Conservation (phyloP, 306 rosid genomes). For the Echinosophora koreensis region DNA sequence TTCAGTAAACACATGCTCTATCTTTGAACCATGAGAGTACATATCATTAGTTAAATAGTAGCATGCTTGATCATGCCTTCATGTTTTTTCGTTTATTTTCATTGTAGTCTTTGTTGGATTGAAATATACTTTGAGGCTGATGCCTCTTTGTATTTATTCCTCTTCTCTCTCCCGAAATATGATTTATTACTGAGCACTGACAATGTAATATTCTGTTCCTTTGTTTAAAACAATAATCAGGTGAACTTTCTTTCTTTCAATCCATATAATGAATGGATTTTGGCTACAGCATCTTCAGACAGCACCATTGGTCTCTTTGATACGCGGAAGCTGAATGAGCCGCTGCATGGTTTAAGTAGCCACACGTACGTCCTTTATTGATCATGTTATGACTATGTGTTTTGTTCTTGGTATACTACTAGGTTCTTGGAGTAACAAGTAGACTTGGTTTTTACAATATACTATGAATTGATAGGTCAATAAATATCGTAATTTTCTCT, state of each 20-base stretch:
- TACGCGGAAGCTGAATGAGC: constrained; percentile 71
- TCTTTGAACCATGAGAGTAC: neutral
- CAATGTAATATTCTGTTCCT: constrained; percentile 11
- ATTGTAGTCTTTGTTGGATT: neutral
- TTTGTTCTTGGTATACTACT: neutral
- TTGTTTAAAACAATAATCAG: constrained; percentile 49
- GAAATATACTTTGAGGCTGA: neutral
- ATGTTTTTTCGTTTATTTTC: constrained; percentile 26
- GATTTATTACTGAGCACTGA: constrained; percentile 19
- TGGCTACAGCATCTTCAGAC: constrained; percentile 98
- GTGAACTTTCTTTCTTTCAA: constrained; percentile 90
- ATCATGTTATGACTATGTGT: neutral
- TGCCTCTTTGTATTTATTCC: neutral
- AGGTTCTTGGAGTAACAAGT: neutral
- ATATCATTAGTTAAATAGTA: neutral
- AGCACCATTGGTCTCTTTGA: constrained; percentile 81
- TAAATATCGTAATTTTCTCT: neutral
- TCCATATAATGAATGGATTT: constrained; percentile 83
- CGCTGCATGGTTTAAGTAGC: constrained; percentile 78
- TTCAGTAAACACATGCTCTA: neutral
- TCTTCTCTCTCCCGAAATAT: neutral
- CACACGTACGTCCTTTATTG: constrained; percentile 68
- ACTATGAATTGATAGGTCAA: neutral
- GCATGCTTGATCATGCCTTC: constrained; percentile 2
- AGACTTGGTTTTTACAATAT: neutral